Evolutionary conservation across 768 basidiomycete species (phyloP).

Genomic region (Boletus rubropictus): DNA sequence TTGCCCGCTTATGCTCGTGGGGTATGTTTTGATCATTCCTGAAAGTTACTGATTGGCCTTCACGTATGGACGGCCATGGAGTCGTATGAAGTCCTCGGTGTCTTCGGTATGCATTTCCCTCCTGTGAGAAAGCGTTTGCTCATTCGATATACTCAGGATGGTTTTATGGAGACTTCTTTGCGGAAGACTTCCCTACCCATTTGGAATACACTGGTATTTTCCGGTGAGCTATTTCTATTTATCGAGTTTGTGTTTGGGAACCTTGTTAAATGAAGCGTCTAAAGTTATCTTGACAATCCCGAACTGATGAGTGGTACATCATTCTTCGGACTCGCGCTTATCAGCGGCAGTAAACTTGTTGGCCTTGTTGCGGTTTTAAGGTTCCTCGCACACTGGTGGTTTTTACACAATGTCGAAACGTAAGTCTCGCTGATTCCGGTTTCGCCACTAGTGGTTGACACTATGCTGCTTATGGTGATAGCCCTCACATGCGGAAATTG

Average conservation of each 20-base stretch:
- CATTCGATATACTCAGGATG: slow-evolving; percentile 53
- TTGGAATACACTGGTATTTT: slow-evolving; percentile 97
- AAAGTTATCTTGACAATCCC: slow-evolving; percentile 87
- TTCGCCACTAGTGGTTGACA: background rate
- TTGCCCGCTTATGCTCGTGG: background rate
- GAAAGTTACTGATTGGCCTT: slow-evolving; percentile 72
- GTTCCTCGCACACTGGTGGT: slow-evolving; percentile 93
- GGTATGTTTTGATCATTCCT: slow-evolving; percentile 5
- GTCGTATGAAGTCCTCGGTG: slow-evolving; percentile 87
- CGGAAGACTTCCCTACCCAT: slow-evolving; percentile 85
- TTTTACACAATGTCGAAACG: slow-evolving; percentile 89
- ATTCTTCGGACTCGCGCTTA: slow-evolving; percentile 88
- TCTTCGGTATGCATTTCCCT: slow-evolving; percentile 59
- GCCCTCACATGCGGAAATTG: slow-evolving; percentile 97
- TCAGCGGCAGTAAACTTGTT: slow-evolving; percentile 91
- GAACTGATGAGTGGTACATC: slow-evolving; percentile 94
- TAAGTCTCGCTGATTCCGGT: slow-evolving; percentile 35
- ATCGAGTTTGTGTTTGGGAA: background rate
- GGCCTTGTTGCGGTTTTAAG: slow-evolving; percentile 77
- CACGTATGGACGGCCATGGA: slow-evolving; percentile 90
- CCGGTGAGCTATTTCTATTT: slow-evolving; percentile 46
- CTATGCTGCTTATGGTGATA: slow-evolving; percentile 27
- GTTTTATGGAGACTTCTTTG: slow-evolving; percentile 98
- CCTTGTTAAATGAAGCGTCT: background rate
- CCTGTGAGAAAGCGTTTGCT: background rate